These are phyloP conservation scores for Curvularia sp. DNA, from an alignment of 2,329 filamentous ascomycete genomes.

Conservation along the genomic window DNA sequence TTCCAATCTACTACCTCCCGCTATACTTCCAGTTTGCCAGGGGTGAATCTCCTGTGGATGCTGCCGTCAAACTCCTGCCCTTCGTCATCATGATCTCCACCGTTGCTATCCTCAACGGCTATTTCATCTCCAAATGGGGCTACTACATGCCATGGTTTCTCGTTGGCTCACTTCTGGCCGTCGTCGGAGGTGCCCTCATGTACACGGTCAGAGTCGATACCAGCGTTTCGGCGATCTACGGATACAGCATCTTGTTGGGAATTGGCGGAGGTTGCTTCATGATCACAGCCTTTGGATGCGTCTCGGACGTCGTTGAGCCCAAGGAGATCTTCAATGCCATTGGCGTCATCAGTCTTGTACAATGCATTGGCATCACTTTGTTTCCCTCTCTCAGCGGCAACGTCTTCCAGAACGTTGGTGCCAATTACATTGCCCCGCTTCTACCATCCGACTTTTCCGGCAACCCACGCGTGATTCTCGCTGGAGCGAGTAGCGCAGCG, in stretches of 20 bases:
- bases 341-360: conserved; percentile 24
- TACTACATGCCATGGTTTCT: conserved; percentile 32
- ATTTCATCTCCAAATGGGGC: conserved; percentile 25
- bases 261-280: conserved; percentile 29
- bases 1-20: conserved; percentile 35
- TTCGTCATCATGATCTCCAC: conserved; percentile 29
- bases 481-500: conserved; percentile 1
- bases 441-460: conserved; percentile 7
- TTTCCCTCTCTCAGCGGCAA: conserved; percentile 6
- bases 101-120: conserved; percentile 27
- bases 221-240: conserved; percentile 28
- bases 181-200: conserved; percentile 28
- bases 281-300: conserved; percentile 22
- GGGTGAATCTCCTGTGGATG: conserved; percentile 27
- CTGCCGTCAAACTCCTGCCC: conserved; percentile 37
- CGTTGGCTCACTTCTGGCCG: conserved; percentile 12
- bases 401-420: conserved; percentile 12
- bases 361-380: conserved; percentile 23
- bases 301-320: conserved; percentile 18
- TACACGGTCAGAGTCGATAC: conserved; percentile 20
- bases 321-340: conserved; percentile 18
- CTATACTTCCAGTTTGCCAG: conserved; percentile 39
- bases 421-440: conserved; percentile 1
- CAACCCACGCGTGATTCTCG: conserved; percentile 3
- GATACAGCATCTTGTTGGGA: conserved; percentile 30